Percentiles rank a stretch among this genome's conserved stretches.
These are phyloP conservation scores for Hyaloscypha hepaticicola DNA, from an alignment of 495 filamentous ascomycete species.

Conservation along the genomic window DNA sequence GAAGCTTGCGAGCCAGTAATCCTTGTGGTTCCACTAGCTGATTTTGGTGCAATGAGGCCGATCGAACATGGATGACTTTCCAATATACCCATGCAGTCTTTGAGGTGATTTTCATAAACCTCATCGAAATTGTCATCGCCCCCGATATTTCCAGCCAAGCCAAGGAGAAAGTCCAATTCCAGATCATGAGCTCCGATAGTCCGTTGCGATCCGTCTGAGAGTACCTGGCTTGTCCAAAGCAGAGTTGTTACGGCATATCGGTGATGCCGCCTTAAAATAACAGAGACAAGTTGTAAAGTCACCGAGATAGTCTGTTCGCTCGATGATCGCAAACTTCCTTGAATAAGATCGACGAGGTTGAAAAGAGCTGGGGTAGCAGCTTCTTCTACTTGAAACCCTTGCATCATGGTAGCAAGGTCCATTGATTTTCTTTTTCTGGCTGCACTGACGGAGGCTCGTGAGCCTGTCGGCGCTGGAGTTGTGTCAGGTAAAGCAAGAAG, in stretches of 20 bases:
- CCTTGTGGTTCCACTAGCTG: constrained; percentile 50
- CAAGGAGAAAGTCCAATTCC: constrained; percentile 72
- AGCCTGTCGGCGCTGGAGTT: constrained; percentile 29
- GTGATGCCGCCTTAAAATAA: constrained; percentile 84
- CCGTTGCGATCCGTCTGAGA: constrained; percentile 52
- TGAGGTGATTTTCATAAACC: constrained; percentile 77
- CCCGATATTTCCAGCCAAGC: constrained; percentile 69
- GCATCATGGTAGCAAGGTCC: constrained; percentile 75
- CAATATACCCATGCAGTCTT: constrained; percentile 73
- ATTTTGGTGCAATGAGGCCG: constrained; percentile 54
- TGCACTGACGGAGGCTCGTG: constrained; percentile 47
- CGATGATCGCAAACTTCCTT: constrained; percentile 77
- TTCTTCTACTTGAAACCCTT: constrained; percentile 60
- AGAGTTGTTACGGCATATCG: constrained; percentile 78
- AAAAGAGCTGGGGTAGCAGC: constrained; percentile 79
- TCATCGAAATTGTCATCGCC: constrained; percentile 71
- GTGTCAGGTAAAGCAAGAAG: constrained; percentile 72
- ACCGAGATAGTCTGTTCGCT: constrained; percentile 87
- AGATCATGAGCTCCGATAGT: constrained; percentile 78
- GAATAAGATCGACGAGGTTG: constrained; percentile 87
- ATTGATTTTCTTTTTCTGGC: constrained; percentile 83
- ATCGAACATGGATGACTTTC: constrained; percentile 78
- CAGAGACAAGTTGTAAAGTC: constrained; percentile 79
- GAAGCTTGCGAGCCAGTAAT: constrained; percentile 48
- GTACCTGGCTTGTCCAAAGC: constrained; percentile 59